Evolutionary conservation across 257 asterid genomes (phyloP), one percentile per base, ranked within the genome.

Genomic region (Penstemon barbatus): DNA sequence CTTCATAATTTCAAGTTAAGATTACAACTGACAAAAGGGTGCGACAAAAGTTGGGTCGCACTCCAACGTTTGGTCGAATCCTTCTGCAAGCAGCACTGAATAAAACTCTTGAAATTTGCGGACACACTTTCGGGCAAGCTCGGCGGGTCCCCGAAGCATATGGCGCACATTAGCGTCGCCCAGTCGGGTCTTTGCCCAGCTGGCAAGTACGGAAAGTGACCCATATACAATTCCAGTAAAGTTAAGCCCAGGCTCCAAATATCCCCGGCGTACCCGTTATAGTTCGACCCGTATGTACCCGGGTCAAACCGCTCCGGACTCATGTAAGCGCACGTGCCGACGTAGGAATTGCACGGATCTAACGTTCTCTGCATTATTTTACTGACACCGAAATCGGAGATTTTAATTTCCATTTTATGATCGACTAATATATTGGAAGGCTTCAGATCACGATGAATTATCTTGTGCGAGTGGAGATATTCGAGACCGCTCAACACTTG

Each of bases 271-370:
- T 90, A 92, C 2, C 92, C 98, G 56, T 92, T 75, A 76, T 90
- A 90, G 63, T 79, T 85, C 45, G 82, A 78, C 44, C 98, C 97
- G 74, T 90, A 79, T 0, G 91, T 83, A 1, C 82, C 95, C 61
- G 97, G 97, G 74, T 92, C 97, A 56, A 92, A 92, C 44, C 97
- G 80, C 74, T 92, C 98, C 42, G 98, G 98, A 44, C 98, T 92
- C 98, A 92, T 92, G 73, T 92, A 92, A 0, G 97, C 97, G 71
- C 97, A 92, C 15, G 98, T 92, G 0, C 98, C 98, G 3, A 92
- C 97, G 71, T 88, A 92, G 0, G 98, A 90, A 63, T 85, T 84
- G 82, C 97, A 88, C 8, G 98, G 90, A 33, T 90, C 97, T 8
- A 90, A 48, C 0, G 90, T 83, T 41, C 97, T 61, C 67, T 86